Base-by-base conservation (phyloP, 441 rosid species). In the Rhodomyrtus psidioides region DNA sequence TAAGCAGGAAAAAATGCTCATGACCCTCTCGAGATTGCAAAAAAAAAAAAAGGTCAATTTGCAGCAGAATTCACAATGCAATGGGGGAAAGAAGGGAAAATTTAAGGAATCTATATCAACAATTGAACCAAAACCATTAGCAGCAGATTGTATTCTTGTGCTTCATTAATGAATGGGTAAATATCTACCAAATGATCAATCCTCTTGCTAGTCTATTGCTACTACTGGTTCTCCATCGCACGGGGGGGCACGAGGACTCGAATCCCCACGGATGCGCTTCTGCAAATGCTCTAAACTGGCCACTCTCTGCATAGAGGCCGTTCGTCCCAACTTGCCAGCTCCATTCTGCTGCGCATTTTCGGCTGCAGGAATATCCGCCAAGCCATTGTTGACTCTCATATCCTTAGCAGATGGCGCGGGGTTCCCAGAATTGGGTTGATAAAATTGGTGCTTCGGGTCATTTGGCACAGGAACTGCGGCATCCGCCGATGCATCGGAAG, bases 281-380 rank as follows among this genome's bases (percentile, higher is more conserved):
- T 97, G 98, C 90, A 96, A 88, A 88, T 93, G 96, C 91, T 96
- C 99, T 92, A 97, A 94, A 92, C 98, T 97, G 74, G 95, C 95
- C 85, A 97, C 96, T 91, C 98, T 90, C 83, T 88, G 96, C 94
- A 97, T 55, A 12, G 98, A 96, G 87, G 92, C 89, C 57, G 97
- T 89, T 87, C 92, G 89, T 82, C 91, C 96, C 85, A 92, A 90
- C 90, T 94, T 97, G 92, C 91, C 82, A 5, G 83, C 86, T 82
- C 58, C 84, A 24, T 30, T 55, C 84, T 16, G 90, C 83, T n/a
- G 90, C 60, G 27, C 88, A 30, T 89, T 90, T 87, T 92, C 92
- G 74, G 83, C 91, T 4, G 94, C 87, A 84, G 95, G 90, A 85
- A 88, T 88, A 83, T 91, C 97, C 10, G 92, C 54, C 89, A 91